phyloP scores from a whole-genome alignment of 768 basidiomycete genomes.

The Tricholoma sp. region DNA sequence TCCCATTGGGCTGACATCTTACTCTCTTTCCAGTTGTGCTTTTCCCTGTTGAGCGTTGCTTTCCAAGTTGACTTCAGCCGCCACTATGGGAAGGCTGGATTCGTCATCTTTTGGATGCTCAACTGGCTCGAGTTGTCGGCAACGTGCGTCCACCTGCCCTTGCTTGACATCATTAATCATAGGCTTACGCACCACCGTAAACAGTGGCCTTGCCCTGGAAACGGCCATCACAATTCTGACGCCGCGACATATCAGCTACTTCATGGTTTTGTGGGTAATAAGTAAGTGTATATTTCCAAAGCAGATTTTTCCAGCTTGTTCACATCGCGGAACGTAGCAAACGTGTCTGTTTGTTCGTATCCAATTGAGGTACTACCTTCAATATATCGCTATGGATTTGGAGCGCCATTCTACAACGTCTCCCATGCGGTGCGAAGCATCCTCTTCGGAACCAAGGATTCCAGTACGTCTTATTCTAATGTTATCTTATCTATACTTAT shows the following conservation, averaged over 20 bases:
- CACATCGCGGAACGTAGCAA: conserved; percentile 29
- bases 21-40: conserved; percentile 39
- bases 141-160: conserved; percentile 37
- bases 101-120: conserved; percentile 66
- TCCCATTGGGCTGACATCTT: not conserved
- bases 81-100: conserved; percentile 44
- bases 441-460: conserved; percentile 48
- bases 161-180: not conserved
- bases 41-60: conserved; percentile 50
- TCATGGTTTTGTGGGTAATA: conserved; percentile 65
- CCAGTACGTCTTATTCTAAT: conserved; percentile 27
- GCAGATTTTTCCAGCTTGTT: not conserved
- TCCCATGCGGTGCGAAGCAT: conserved; percentile 41
- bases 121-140: conserved; percentile 54
- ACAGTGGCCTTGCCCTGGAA: conserved; percentile 61
- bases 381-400: conserved; percentile 49
- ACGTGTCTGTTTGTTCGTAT: conserved; percentile 51
- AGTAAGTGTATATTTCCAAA: conserved; percentile 25
- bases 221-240: conserved; percentile 54
- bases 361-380: conserved; percentile 44
- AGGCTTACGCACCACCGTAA: not conserved
- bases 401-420: conserved; percentile 56
- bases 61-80: conserved; percentile 54
- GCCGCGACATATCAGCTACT: conserved; percentile 45
- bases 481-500: not conserved